These are phyloP conservation scores for Talaromyces piceae DNA, from an alignment of 2,329 filamentous ascomycete species.

Conservation along the genomic window DNA sequence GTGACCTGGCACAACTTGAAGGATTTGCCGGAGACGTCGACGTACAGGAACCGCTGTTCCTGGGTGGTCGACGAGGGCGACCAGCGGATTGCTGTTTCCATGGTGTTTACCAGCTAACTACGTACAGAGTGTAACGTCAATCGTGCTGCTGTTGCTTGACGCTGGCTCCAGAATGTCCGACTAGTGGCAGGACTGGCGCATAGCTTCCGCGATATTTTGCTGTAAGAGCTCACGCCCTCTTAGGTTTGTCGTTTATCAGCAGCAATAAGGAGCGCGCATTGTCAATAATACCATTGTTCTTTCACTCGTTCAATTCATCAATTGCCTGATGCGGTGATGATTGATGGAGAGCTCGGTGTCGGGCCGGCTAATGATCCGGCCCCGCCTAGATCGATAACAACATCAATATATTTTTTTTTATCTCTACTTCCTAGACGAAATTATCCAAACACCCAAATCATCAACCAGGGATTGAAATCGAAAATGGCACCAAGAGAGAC, in stretches of 20 bases:
- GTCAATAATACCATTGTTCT: too few relatives aligned
- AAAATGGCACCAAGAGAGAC: conserved; percentile 5
- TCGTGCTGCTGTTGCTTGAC: too few relatives aligned
- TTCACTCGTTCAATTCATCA: too few relatives aligned
- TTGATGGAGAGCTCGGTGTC: conserved; percentile 23
- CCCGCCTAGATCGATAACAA: conserved; percentile 11
- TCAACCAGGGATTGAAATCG: neutral
- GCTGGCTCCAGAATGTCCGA: neutral
- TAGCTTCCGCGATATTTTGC: neutral
- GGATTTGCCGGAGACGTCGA: conserved; percentile 54
- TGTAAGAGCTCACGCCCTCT: neutral
- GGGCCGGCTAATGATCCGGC: conserved; percentile 24
- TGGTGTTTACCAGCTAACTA: conserved; percentile 17
- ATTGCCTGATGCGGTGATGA: conserved; percentile 18
- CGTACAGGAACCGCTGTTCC: conserved; percentile 52
- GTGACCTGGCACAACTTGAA: conserved; percentile 51
- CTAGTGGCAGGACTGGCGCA: neutral
- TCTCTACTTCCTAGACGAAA: neutral
- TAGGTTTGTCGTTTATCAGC: neutral
- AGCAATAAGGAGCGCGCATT: too few relatives aligned
- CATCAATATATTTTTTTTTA: neutral
- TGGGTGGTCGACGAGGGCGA: conserved; percentile 50
- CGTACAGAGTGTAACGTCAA: neutral
- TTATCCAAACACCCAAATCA: neutral
- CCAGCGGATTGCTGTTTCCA: conserved; percentile 59